Evolutionary conservation across 2,329 filamentous ascomycete species (phyloP).

Genomic region (Bipolaris cookei): DNA sequence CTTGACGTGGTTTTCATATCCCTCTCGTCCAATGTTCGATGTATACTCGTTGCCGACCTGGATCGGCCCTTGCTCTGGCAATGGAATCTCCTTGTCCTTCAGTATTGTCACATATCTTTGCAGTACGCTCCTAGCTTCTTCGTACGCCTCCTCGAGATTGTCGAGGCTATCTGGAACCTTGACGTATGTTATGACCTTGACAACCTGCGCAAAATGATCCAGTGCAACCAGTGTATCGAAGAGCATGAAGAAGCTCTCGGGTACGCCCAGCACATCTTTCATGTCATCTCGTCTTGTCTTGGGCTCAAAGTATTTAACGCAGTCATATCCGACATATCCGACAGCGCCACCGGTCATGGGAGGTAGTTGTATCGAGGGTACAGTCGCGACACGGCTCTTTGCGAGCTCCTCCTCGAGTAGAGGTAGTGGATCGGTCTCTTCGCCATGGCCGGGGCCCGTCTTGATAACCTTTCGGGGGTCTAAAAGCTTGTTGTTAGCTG

Average conservation of each 20-base stretch:
- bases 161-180: conserved; percentile 63
- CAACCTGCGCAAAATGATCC: conserved; percentile 90
- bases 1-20: conserved; percentile 90
- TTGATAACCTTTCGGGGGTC: conserved; percentile 78
- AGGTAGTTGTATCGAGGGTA: conserved; percentile 83
- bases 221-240: conserved; percentile 94
- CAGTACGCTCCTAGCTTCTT: conserved; percentile 68
- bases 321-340: conserved; percentile 97
- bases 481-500: conserved; percentile 28
- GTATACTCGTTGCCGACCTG: conserved; percentile 76
- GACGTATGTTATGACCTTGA: conserved; percentile 93
- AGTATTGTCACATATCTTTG: conserved; percentile 73
- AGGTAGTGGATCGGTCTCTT: conserved; percentile 82
- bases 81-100: conserved; percentile 73
- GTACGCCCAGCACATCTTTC: conserved; percentile 86
- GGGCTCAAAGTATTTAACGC: conserved; percentile 96
- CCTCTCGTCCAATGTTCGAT: conserved; percentile 87
- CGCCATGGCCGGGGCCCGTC: conserved; percentile 86
- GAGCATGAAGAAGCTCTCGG: conserved; percentile 95
- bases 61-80: conserved; percentile 79
- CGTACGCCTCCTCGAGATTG: conserved; percentile 72
- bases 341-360: conserved; percentile 90
- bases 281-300: conserved; percentile 87
- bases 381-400: conserved; percentile 77
- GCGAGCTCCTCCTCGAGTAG: conserved; percentile 80